Base-by-base conservation (phyloP, 2,329 filamentous ascomycete genomes). In the Neonectria hederae region DNA sequence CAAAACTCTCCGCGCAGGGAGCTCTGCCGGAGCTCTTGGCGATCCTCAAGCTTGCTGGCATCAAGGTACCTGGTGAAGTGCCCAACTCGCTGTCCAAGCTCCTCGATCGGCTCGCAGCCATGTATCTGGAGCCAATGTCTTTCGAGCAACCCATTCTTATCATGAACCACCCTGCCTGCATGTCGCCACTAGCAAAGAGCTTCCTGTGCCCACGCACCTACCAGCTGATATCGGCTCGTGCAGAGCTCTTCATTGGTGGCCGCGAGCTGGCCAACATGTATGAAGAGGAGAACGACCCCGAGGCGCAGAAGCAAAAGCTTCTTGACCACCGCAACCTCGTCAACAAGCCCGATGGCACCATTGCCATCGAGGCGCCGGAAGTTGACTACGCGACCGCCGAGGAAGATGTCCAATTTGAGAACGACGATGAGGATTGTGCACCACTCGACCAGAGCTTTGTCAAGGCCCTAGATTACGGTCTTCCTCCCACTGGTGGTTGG, bases 401-500 rank as follows among this genome's bases (percentile, higher is more conserved):
- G 8, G 62, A 67, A 40, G 64, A 61, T 6, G 38, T 63, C 11
- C 67, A 65, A 46, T 40, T 59, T 4, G 68, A 74, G 1, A 82
- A 83, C 1, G 83, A 82, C 17, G 82, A 80, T 38, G 83, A 74
- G 14, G 81, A 86, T 51, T 79, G 65, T 71, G 81, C 64, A 72
- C 85, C 72, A 73, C 85, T 77, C 72, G 94, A 97, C 74, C 91
- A 97, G 80, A 91, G 88, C 73, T 99, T 97, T 74, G 82, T 97
- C 51, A 87, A 90, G 70, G 93, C 92, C 4, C 80, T 99, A 54
- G 93, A 97, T 77, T 93, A 92, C 81, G 96, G 93, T 0, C 81
- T 99, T 64, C 96, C 96, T n/a, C 93, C 96, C 0, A 99, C 96
- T 0, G 96, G 95, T 0, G 96, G 96, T 5, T 99, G 96, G 96